phyloP scores from a whole-genome alignment of 2,329 filamentous ascomycete species.

The Xylaria digitata region DNA sequence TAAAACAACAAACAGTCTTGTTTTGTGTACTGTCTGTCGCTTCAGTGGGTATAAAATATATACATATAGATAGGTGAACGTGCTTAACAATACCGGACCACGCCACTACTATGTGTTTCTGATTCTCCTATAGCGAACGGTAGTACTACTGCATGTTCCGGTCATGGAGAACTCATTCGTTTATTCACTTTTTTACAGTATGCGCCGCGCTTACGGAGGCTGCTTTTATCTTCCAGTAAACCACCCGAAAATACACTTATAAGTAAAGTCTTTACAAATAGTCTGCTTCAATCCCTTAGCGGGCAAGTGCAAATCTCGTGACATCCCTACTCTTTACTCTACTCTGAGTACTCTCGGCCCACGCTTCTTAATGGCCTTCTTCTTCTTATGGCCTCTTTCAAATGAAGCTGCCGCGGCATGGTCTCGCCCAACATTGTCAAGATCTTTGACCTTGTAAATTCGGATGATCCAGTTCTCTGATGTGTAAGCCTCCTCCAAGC shows the following conservation, averaged over 20 bases:
- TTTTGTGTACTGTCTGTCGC: too few relatives aligned
- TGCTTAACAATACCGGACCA: too few relatives aligned
- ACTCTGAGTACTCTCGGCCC: constrained; percentile 78
- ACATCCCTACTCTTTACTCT: constrained; percentile 62
- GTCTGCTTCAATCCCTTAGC: constrained; percentile 1
- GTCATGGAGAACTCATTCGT: constrained; percentile 17
- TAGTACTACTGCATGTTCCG: not conserved
- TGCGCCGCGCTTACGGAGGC: constrained; percentile 26
- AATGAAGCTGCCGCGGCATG: constrained; percentile 77
- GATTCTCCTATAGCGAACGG: too few relatives aligned
- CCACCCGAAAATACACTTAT: constrained; percentile 30
- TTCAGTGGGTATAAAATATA: too few relatives aligned
- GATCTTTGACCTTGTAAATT: constrained; percentile 99
- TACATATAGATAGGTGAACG: too few relatives aligned
- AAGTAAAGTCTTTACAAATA: constrained; percentile 19
- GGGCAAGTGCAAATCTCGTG: not conserved
- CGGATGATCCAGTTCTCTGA: constrained; percentile 99
- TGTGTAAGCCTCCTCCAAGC: constrained; percentile 95
- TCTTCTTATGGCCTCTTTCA: constrained; percentile 85
- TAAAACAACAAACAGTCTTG: too few relatives aligned
- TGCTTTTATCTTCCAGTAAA: constrained; percentile 36
- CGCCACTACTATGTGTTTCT: too few relatives aligned
- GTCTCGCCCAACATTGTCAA: constrained; percentile 94
- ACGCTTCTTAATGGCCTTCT: constrained; percentile 77
- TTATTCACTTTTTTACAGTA: constrained; percentile 36